These are phyloP conservation scores for Lactarius deliciosus DNA, from an alignment of 768 basidiomycete species.

Conservation along the genomic window DNA sequence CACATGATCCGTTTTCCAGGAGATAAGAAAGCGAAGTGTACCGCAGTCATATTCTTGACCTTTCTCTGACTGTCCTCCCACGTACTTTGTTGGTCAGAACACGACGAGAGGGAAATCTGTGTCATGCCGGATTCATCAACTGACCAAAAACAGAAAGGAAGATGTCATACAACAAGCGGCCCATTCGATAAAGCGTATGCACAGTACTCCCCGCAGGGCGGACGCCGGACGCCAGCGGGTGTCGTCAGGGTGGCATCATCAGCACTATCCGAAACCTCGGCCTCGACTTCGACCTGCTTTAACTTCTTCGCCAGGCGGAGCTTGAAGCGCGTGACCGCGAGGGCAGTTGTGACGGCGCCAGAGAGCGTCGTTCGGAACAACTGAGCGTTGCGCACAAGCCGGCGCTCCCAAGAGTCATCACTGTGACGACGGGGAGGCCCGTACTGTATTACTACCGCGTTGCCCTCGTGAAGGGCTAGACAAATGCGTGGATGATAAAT, in stretches of 20 bases:
- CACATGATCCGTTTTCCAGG: neutral
- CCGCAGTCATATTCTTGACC: slow-evolving; percentile 21
- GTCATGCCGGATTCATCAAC: neutral
- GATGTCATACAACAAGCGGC: slow-evolving; percentile 13
- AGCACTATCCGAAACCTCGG: neutral
- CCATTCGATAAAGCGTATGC: neutral
- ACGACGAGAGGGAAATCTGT: slow-evolving; percentile 24
- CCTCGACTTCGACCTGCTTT: neutral
- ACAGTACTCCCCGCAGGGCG: slow-evolving; percentile 6
- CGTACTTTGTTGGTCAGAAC: slow-evolving; percentile 5
- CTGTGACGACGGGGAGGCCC: neutral
- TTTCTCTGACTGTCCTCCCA: slow-evolving; percentile 17
- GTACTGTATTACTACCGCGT: neutral
- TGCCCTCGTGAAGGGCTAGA: neutral
- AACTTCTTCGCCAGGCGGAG: neutral
- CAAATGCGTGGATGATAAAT: no score
- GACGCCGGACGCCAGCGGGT: neutral
- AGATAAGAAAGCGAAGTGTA: neutral
- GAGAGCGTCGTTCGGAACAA: neutral
- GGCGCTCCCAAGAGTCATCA: neutral
- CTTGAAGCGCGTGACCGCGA: neutral
- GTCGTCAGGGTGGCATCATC: neutral
- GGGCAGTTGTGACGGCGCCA: neutral
- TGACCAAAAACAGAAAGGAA: neutral
- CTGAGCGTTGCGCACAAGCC: neutral